These are phyloP conservation scores for Penicillium atrosanguineum DNA, from an alignment of 495 filamentous ascomycete species.

Conservation along the genomic window DNA sequence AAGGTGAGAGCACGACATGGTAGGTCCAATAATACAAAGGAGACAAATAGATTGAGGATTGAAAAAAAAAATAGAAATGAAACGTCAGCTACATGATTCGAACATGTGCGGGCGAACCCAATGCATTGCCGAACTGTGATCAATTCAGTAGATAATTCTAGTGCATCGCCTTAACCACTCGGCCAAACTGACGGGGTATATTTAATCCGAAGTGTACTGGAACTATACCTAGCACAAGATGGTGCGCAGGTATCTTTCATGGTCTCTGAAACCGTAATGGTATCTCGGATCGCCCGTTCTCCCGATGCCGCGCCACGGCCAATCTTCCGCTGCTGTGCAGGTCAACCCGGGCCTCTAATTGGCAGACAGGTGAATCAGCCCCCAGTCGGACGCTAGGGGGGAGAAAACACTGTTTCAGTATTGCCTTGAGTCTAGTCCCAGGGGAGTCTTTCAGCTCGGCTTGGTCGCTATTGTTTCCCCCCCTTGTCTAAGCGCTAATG, in stretches of 20 bases:
- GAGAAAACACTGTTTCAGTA: slow-evolving; percentile 19
- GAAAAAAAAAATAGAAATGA: neutral
- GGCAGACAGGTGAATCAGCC: slow-evolving; percentile 8
- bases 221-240: no score
- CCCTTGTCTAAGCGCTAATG: slow-evolving; percentile 18
- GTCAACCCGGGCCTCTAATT: slow-evolving; percentile 13
- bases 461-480: neutral
- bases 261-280: no score
- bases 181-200: neutral
- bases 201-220: neutral
- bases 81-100: neutral
- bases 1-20: no score
- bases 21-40: no score
- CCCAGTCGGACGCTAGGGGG: slow-evolving; percentile 23
- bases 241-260: no score
- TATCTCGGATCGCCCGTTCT: slow-evolving; percentile 21
- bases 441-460: slow-evolving; percentile 7
- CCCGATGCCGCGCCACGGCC: slow-evolving; percentile 20
- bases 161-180: neutral
- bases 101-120: neutral
- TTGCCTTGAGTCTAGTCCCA: slow-evolving; percentile 4
- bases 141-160: neutral
- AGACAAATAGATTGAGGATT: no score
- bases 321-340: slow-evolving; percentile 10
- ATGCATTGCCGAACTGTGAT: neutral